Percentiles rank a stretch among this genome's conserved stretches.
These are phyloP conservation scores for Fomitopsis serialis DNA, from an alignment of 768 basidiomycete genomes.

Conservation along the genomic window DNA sequence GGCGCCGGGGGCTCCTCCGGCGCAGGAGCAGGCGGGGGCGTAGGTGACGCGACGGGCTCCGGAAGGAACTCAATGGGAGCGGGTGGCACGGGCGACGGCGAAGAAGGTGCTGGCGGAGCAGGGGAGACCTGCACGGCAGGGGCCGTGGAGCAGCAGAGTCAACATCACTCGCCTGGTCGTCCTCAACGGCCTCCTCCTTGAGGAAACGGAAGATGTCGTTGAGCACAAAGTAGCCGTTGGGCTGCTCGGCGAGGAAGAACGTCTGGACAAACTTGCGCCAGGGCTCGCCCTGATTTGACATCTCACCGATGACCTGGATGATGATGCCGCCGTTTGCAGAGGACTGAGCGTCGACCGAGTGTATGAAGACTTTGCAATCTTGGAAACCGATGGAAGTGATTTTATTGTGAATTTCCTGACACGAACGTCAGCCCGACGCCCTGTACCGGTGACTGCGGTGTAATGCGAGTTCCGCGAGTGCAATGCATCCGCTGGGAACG, in stretches of 20 bases:
- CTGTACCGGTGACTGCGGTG: not conserved
- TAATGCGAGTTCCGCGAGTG: not conserved
- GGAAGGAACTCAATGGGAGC: slow-evolving; percentile 28
- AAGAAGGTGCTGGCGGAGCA: slow-evolving; percentile 26
- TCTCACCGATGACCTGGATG: slow-evolving; percentile 99
- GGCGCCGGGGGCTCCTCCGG: slow-evolving; percentile 29
- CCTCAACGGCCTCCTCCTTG: slow-evolving; percentile 90
- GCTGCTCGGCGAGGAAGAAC: slow-evolving; percentile 99
- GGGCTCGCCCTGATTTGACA: slow-evolving; percentile 86
- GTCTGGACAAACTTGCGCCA: slow-evolving; percentile 99
- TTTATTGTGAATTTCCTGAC: slow-evolving; percentile 93
- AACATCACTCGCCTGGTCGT: slow-evolving; percentile 56
- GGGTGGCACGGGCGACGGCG: slow-evolving; percentile 27
- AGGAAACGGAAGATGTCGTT: slow-evolving; percentile 99
- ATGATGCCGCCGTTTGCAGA: slow-evolving; percentile 94
- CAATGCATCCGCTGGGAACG: not conserved
- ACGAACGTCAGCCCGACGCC: not conserved
- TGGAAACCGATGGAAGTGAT: slow-evolving; percentile 92
- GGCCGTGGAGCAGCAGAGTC: slow-evolving; percentile 32
- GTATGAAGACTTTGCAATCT: slow-evolving; percentile 98
- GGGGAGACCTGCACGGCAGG: slow-evolving; percentile 17
- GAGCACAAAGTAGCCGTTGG: slow-evolving; percentile 98
- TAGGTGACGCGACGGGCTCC: slow-evolving; percentile 30
- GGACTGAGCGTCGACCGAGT: slow-evolving; percentile 96
- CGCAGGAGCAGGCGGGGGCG: slow-evolving; percentile 31